A percentile compares a stretch with the other conserved stretches of the same genome.
Evolutionary conservation across 768 basidiomycete genomes (phyloP).

Genomic region (Dioszegia hungarica): DNA sequence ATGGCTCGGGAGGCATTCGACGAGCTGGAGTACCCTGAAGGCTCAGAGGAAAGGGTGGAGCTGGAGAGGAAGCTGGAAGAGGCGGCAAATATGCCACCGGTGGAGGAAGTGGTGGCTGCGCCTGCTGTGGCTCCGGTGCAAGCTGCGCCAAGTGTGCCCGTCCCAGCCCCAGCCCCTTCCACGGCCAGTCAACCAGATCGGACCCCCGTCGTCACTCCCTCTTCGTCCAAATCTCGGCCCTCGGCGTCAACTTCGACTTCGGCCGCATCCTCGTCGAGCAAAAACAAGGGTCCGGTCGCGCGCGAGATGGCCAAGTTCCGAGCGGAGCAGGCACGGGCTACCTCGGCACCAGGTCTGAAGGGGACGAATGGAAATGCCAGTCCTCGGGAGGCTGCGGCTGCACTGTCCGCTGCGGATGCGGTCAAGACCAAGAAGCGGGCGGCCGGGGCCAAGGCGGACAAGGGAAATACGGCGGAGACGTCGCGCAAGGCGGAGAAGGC

Average conservation of each 20-base stretch:
- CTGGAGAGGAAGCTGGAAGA: conserved; percentile 23
- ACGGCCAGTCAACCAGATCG: neutral
- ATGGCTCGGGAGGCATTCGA: conserved; percentile 35
- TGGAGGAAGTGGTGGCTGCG: neutral
- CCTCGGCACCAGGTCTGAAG: conserved; percentile 22
- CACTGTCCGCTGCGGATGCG: neutral
- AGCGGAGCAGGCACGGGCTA: conserved; percentile 22
- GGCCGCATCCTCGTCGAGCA: neutral
- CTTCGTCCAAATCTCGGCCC: neutral
- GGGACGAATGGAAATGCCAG: conserved; percentile 11
- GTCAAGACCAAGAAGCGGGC: neutral
- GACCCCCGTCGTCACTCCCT: neutral
- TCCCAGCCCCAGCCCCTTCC: neutral
- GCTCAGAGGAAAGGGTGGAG: conserved; percentile 33
- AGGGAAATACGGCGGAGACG: neutral
- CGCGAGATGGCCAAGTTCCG: conserved; percentile 28
- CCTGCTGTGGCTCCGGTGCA: no score
- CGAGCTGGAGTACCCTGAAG: conserved; percentile 25
- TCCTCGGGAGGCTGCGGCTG: neutral
- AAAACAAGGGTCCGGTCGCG: conserved; percentile 18
- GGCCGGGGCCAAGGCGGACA: neutral
- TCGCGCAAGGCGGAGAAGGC: neutral
- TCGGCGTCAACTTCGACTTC: neutral
- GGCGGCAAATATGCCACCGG: neutral
- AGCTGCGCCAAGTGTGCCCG: no score